Evolutionary conservation across 768 basidiomycete species (phyloP), one percentile per base, ranked within the genome.

Genomic region (Russula dissimulans): DNA sequence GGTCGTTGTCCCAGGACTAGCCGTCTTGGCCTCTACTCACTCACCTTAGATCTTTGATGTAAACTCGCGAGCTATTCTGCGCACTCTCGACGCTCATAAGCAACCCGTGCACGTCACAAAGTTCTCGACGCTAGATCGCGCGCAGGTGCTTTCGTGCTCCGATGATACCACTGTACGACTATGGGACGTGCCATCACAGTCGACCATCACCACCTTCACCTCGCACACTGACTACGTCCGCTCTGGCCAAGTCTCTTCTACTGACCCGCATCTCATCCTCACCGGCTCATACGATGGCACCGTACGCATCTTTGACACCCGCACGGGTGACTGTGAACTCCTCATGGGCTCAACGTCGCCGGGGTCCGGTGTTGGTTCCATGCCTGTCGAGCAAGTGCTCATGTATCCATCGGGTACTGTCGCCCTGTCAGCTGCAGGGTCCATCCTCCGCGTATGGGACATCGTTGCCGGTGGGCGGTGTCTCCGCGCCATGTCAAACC

Each of bases 201-300:
- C 86, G 0, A 78, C 85, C 46, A 75, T 92, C 60, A 78, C 79
- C 12, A 93, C 91, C 18, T 93, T 99, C 68, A 75, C 79, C 29
- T 81, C 85, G 53, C 97, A 99, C 70, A 84, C 89, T 45, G 97
- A 99, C 76, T 99, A 99, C 70, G 92, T 99, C 65, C 93, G 95
- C 45, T 84, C 95, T 2, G 97, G 93, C 5, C 82, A 91, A 69
- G 84, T 97, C 51, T 89, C 91, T 26, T 78, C 87, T 11, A 81
- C 85, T 22, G 88, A 91, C 67, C 91, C 93, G 5, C 80, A 89
- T 69, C 77, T 97, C 56, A 69, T 98, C 59, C 78, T 99, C 57
- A 93, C 95, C 3, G 95, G 94, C 29, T 95, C 93, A 0, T 99
- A 99, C 72, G 97, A 99, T 71, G 83, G 87, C 3, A 95, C 95